phyloP scores from a whole-genome alignment of 2,329 filamentous ascomycete species.

The Ophiostoma triangulosporum region DNA sequence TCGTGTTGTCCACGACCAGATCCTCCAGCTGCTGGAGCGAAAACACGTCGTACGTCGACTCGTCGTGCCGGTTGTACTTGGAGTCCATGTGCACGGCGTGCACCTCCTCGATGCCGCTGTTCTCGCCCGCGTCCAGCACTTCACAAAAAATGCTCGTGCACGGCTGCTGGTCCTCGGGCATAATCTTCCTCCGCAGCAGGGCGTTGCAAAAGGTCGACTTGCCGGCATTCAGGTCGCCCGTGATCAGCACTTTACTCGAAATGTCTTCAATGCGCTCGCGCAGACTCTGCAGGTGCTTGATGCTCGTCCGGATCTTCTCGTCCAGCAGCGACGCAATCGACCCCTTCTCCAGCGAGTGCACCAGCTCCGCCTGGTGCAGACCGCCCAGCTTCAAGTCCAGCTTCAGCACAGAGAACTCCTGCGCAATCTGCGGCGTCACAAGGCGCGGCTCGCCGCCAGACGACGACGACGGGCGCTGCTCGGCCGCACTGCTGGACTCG shows the following conservation, averaged over 20 bases:
- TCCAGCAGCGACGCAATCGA: conserved; percentile 85
- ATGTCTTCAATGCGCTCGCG: conserved; percentile 94
- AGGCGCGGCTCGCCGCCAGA: conserved; percentile 54
- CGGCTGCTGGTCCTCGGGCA: conserved; percentile 94
- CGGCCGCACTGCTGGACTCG: conserved; percentile 62
- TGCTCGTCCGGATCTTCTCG: conserved; percentile 85
- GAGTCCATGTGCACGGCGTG: conserved; percentile 80
- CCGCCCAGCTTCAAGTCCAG: conserved; percentile 83
- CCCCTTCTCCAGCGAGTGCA: conserved; percentile 85
- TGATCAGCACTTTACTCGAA: conserved; percentile 90
- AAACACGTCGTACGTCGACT: conserved; percentile 87
- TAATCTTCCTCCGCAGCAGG: conserved; percentile 76
- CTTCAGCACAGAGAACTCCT: conserved; percentile 92
- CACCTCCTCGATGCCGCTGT: conserved; percentile 83
- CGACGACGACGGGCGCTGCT: conserved; percentile 33
- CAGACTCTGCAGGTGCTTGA: conserved; percentile 75
- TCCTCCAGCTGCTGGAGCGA: conserved; percentile 65
- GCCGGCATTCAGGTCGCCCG: conserved; percentile 89
- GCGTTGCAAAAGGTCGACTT: conserved; percentile 99
- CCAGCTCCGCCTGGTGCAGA: conserved; percentile 74
- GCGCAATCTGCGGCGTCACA: conserved; percentile 81
- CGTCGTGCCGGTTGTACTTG: conserved; percentile 76
- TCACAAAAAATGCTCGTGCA: conserved; percentile 99
- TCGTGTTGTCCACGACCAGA: conserved; percentile 77
- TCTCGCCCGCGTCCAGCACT: conserved; percentile 83